phyloP scores from a whole-genome alignment of 1,284 basidiomycete species.

The Trichosporon asahii region DNA sequence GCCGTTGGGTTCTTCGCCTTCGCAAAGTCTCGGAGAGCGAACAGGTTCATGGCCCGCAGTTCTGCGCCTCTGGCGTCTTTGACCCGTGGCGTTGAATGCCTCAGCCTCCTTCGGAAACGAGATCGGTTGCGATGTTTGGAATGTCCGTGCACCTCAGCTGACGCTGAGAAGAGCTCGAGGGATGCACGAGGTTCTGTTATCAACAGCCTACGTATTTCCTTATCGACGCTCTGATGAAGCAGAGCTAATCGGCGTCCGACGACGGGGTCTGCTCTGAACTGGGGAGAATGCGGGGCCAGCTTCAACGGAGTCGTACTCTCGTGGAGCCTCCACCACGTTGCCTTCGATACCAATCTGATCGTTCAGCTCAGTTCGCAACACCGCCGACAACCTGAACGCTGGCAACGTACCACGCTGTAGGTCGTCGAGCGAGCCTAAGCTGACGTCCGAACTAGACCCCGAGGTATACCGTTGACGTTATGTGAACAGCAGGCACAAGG shows the following conservation, averaged over 20 bases:
- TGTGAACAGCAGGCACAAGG: background rate
- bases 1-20: conserved; percentile 55
- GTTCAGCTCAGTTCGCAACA: background rate
- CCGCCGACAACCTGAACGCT: background rate
- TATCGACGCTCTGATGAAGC: background rate
- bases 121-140: background rate
- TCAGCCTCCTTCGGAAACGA: background rate
- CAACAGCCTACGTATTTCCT: background rate
- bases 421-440: background rate
- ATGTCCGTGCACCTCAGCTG: background rate
- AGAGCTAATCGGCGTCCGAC: background rate
- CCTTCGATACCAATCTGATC: background rate
- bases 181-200: background rate
- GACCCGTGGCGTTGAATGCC: background rate
- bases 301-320: background rate
- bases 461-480: background rate
- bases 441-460: background rate
- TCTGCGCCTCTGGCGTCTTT: background rate
- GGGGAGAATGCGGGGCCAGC: background rate
- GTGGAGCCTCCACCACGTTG: background rate
- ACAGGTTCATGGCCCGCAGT: conserved; percentile 41
- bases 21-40: conserved; percentile 64
- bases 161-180: background rate
- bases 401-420: background rate
- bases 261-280: background rate